Evolutionary conservation across 495 filamentous ascomycete species (phyloP), one percentile per base, ranked within the genome.

Genomic region (Tetracladium setigerum): DNA sequence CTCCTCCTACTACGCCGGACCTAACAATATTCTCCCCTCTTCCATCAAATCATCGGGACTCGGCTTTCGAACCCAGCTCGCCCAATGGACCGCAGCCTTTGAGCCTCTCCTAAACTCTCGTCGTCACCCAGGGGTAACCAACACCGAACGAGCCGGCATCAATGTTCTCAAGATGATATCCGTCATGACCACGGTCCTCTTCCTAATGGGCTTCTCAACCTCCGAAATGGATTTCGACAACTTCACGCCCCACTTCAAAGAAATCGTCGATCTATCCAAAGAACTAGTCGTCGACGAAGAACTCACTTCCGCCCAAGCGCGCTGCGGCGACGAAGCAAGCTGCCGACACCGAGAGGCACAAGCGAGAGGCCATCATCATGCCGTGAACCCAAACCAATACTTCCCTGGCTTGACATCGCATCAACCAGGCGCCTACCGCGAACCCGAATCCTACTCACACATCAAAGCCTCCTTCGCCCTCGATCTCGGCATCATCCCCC

Each of bases 111-210:
- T 78, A 12, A 54, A 61, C 14, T 67, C 67, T 17, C 67, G 74
- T 32, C 71, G 67, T 12, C 60, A 55, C 0, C 71, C 72, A 6
- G 66, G 67, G 2, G 66, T 72, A 24, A 71, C 60, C 38, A 73
- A 67, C 46, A 73, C 74, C 39, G 74, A 74, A 47, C 74, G 74
- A 42, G 71, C 70, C 0, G 72, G 66, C 40, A 74, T 76, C 46
- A 65, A 72, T 10, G 71, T 73, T 17, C 61, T 78, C 2, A 76
- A 76, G 50, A 76, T 76, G 71, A 70, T 67, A 34, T 72, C 76
- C 36, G 60, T 74, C 39, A 78, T 75, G 70, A 64, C 62, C 38
- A 52, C 65, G 17, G 63, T 78, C 38, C 59, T 78, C 40, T 74
- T 76, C 46, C 61, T 69, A n/a, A 76, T 74, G 72, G 71, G 64